phyloP scores from a whole-genome alignment of 148 eudicot species.

The Rhododendron ferrugineum region DNA sequence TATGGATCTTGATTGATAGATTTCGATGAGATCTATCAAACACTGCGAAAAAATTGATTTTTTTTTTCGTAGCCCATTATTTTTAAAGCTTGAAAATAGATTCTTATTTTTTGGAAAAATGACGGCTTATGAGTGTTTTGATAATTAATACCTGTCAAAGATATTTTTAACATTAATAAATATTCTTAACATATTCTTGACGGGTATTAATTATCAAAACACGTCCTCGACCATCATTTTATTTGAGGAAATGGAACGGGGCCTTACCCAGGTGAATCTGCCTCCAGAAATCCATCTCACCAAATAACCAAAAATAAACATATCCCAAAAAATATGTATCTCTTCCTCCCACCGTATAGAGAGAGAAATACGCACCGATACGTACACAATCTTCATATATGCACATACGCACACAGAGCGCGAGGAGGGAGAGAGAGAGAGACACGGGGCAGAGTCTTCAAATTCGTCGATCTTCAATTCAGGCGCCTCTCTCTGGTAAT shows the following conservation, averaged over 20 bases:
- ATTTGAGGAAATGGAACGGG: no score
- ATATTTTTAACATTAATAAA: no score
- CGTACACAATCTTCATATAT: neutral
- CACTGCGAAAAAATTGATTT: no score
- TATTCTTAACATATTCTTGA: no score
- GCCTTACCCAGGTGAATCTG: neutral
- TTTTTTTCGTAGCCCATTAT: no score
- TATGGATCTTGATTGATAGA: no score
- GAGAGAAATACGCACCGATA: neutral
- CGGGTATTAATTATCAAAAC: no score
- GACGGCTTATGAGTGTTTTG: no score
- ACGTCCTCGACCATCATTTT: fast-evolving
- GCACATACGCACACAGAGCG: neutral
- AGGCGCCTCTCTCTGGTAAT: neutral
- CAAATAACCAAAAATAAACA: neutral
- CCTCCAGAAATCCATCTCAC: neutral
- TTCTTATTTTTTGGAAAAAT: no score
- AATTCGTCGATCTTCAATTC: conserved; percentile 5
- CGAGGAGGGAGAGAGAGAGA: neutral
- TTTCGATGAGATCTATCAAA: no score
- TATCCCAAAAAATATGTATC: neutral
- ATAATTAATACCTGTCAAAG: no score
- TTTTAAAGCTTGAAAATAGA: no score
- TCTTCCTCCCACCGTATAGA: neutral
- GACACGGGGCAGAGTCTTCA: neutral